These are phyloP conservation scores for Diaporthe ampelina DNA, from an alignment of 2,329 filamentous ascomycete genomes.

Conservation along the genomic window DNA sequence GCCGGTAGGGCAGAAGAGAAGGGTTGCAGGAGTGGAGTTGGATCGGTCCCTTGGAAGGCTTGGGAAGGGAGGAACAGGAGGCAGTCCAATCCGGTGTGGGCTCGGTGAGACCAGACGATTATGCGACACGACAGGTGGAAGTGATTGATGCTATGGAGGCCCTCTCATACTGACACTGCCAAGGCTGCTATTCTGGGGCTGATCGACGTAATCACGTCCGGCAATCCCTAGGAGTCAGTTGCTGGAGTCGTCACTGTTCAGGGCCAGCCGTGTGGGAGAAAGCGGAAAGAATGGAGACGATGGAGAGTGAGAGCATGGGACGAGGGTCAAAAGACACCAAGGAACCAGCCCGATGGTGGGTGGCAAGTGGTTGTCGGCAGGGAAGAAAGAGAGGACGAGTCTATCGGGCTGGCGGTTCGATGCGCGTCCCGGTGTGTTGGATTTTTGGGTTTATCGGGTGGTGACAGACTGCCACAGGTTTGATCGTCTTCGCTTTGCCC, in stretches of 20 bases:
- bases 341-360: conserved; percentile 23
- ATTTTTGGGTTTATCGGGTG: conserved; percentile 20
- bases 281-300: conserved; percentile 7
- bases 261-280: conserved; percentile 15
- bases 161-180: conserved; percentile 37
- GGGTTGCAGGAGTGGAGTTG: conserved; percentile 11
- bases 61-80: conserved; percentile 6
- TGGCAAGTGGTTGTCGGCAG: background rate
- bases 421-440: conserved; percentile 13
- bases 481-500: conserved; percentile 40
- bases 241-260: conserved; percentile 14
- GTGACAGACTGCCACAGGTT: conserved; percentile 20
- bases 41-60: conserved; percentile 1
- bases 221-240: conserved; percentile 5
- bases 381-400: background rate
- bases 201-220: conserved; percentile 26
- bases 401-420: conserved; percentile 8
- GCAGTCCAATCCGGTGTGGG: conserved; percentile 1
- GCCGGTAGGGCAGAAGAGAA: conserved; percentile 31
- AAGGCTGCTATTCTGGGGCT: conserved; percentile 33
- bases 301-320: conserved; percentile 1
- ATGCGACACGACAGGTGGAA: conserved; percentile 34
- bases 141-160: conserved; percentile 39
- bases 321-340: background rate
- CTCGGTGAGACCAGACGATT: conserved; percentile 35